Evolutionary conservation across 306 rosid species (phyloP).

Genomic region (Pyrus betulifolia): DNA sequence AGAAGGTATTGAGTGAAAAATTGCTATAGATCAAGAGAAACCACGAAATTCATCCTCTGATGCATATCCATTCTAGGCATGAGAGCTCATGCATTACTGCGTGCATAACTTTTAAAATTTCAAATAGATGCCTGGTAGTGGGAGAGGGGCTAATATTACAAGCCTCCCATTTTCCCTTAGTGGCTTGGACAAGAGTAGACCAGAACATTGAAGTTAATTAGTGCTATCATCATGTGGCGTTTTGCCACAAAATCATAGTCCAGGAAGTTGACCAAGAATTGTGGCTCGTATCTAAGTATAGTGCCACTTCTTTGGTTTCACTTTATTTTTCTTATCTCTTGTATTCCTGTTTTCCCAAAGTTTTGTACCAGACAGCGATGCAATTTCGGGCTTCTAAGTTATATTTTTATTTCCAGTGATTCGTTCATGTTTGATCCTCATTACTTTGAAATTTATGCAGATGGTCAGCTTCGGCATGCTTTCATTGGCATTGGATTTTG

Average conservation of each 20-base stretch:
- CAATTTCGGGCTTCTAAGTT: constrained; percentile 2
- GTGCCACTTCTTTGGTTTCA: not conserved
- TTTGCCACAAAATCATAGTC: not conserved
- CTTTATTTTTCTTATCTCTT: not conserved
- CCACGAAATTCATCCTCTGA: not conserved
- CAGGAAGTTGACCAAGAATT: not conserved
- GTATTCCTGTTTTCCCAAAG: not conserved
- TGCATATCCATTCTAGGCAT: not conserved
- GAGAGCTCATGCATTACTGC: too few species aligned
- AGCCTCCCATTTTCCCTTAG: not conserved
- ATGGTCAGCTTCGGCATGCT: constrained; percentile 90
- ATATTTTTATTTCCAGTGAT: not conserved
- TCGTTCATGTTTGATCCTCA: not conserved
- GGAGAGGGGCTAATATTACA: not conserved
- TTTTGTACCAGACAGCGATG: not conserved
- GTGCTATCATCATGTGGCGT: not conserved
- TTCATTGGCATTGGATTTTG: constrained; percentile 94
- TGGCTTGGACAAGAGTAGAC: not conserved
- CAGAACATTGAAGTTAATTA: not conserved
- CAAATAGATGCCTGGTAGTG: not conserved
- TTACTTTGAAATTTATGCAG: constrained; percentile 34
- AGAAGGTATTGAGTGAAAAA: not conserved
- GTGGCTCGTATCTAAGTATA: not conserved
- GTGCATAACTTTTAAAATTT: not conserved
- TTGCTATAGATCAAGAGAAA: not conserved